Evolutionary conservation across 2,329 filamentous ascomycete genomes (phyloP).

Genomic region (Colletotrichum sp.): DNA sequence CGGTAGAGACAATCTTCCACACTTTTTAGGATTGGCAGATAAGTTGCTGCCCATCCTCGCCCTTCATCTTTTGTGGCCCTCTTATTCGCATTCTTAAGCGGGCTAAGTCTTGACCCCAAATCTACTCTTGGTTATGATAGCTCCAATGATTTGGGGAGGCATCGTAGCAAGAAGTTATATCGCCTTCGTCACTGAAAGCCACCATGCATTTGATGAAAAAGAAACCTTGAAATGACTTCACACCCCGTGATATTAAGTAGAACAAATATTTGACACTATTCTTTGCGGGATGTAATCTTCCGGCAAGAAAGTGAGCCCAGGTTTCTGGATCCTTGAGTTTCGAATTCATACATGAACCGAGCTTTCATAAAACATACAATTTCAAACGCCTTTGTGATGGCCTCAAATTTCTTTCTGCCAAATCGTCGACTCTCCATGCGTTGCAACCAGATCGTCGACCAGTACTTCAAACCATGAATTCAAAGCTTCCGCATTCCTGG

Average conservation of each 20-base stretch:
- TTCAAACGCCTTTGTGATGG: not conserved
- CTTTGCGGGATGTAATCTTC: not conserved
- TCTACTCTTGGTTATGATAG: too few relatives aligned
- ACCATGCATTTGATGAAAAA: too few relatives aligned
- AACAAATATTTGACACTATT: not conserved
- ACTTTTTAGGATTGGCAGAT: too few relatives aligned
- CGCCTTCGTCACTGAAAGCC: too few relatives aligned
- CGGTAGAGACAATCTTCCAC: too few relatives aligned
- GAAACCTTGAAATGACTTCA: too few relatives aligned
- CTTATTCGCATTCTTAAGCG: too few relatives aligned
- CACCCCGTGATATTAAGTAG: too few relatives aligned
- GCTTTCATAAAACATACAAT: too few relatives aligned
- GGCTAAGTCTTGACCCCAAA: too few relatives aligned
- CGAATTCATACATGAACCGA: not conserved
- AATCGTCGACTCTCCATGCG: not conserved
- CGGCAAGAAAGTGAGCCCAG: not conserved
- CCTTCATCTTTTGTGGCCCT: not conserved
- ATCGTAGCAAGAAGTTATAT: too few relatives aligned
- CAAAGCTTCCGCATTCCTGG: not conserved
- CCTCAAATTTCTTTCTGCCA: not conserved
- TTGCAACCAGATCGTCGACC: not conserved
- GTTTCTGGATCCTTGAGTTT: not conserved
- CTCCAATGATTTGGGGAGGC: too few relatives aligned
- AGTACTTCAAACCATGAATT: not conserved
- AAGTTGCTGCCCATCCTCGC: not conserved